Evolutionary conservation across 257 asterid genomes (phyloP), one percentile per base, ranked within the genome.

Genomic region (Eucommia ulmoides): DNA sequence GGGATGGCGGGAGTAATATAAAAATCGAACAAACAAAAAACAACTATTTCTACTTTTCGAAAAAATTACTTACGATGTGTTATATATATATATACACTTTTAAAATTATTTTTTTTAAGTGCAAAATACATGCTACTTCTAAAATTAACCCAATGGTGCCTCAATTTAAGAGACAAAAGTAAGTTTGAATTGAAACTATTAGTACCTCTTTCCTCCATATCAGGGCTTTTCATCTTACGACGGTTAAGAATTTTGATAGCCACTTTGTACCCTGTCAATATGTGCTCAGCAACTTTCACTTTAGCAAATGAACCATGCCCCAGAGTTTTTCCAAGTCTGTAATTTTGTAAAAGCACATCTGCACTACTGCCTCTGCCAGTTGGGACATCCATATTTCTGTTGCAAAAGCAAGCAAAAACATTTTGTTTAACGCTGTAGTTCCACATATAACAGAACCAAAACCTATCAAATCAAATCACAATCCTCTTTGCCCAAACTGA

Each of bases 261-360:
- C 68, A 89, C 97, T 75, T 89, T 84, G 54, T 76, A 79, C 23
- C 96, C 89, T 0, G 97, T 89, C 57, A 51, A 80, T 55, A 80
- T 58, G 73, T 89, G 97, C 67, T 80, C 94, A 44, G 97, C 97
- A 63, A 82, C 80, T 73, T 85, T 89, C 23, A 89, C 97, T 74
- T 89, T 89, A 53, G 96, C 96, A 61, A 89, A 84, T 49, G 94
- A 78, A 54, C 96, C 97, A 74, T 82, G 96, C 33, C 96, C 97
- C 41, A 89, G 88, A 29, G 93, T 89, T 79, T 85, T 89, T 23
- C 97, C 97, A 61, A 85, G 65, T 61, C 86, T 74, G 63, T 89
- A 89, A 79, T 76, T 89, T 49, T 78, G 67, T 46, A 66, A 53
- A 64, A 73, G 72, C 21, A 64, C 56, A 53, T 81, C 84, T 3